Conservation (phyloP, 2,329 filamentous ascomycete species). For the Emergomyces africanus region DNA sequence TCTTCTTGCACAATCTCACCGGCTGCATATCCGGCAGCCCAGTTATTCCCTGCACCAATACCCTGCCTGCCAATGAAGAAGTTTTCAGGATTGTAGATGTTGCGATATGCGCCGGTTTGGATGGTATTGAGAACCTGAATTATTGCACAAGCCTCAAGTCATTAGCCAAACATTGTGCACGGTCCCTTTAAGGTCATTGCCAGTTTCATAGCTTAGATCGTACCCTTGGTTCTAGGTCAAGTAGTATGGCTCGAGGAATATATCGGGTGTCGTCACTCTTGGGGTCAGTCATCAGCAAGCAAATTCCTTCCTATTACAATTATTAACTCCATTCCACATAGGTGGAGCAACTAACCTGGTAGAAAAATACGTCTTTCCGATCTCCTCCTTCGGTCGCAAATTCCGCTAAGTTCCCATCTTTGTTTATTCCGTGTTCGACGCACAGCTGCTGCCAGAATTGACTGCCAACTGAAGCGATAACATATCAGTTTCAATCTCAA, state of each 20-base stretch:
- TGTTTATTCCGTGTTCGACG: conserved; percentile 94
- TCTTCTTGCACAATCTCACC: conserved; percentile 90
- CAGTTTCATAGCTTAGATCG: conserved; percentile 9
- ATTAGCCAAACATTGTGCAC: not conserved
- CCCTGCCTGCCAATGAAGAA: conserved; percentile 95
- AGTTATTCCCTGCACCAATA: conserved; percentile 91
- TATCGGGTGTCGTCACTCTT: conserved; percentile 96
- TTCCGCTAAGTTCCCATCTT: conserved; percentile 92
- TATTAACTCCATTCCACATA: not conserved
- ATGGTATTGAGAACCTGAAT: conserved; percentile 72
- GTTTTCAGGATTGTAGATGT: conserved; percentile 99
- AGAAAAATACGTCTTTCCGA: conserved; percentile 98
- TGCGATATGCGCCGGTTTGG: conserved; percentile 85
- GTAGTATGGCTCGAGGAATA: conserved; percentile 87
- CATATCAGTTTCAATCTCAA: conserved; percentile 19
- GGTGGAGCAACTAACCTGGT: conserved; percentile 42
- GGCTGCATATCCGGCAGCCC: conserved; percentile 91
- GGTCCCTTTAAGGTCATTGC: not conserved
- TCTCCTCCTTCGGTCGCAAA: conserved; percentile 97
- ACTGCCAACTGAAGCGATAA: conserved; percentile 57
- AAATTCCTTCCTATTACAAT: not conserved
- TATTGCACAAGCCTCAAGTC: not conserved
- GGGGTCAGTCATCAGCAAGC: not conserved
- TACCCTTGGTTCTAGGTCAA: conserved; percentile 87
- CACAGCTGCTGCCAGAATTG: conserved; percentile 99